Evolutionary conservation across 345 rosid species (phyloP), one percentile per base, ranked within the genome.

Genomic region (Bruguiera sexangula): DNA sequence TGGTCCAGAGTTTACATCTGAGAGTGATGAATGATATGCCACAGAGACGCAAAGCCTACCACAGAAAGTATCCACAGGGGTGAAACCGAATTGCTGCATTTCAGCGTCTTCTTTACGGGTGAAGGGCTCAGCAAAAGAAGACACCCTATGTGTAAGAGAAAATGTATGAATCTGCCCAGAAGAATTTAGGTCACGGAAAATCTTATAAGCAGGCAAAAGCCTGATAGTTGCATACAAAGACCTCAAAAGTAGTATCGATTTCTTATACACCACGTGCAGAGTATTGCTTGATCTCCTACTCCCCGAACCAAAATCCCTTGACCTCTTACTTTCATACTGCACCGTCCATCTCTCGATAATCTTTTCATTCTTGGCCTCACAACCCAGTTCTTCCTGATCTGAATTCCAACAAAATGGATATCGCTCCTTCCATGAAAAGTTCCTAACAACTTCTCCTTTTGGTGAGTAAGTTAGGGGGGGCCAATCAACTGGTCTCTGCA

Each of bases 11-110:
- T 80, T 82, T 27, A 86, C 82, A 76, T 87, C 94, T 0, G 87
- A 90, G 57, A 85, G 67, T 15, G 87, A 82, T 62, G 90, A 79
- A 21, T 82, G 83, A 71, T 92, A 95, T 48, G 82, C 24, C 39
- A 92, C 96, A 0, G 92, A 92, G 68, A 95, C 80, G 86, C 92
- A 88, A 78, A 95, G 94, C 83, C 92, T 87, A 32, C 99, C 98
- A 27, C 80, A 85, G 37, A 87, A 73, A 46, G 96, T 85, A 32
- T 92, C 99, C 65, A 92, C 91, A 2, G 99, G 97, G 18, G 89
- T 82, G 67, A 95, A 95, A 48, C 69, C 78, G 80, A 95, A 95
- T 69, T 79, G 83, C 82, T 86, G 96, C 92, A 92, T 88, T 69
- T 92, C 99, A 13, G 87, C 81, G 52, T 86, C 99, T 71, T 92